A percentile compares a stretch with the other conserved stretches of the same genome.
Evolutionary conservation across 2,329 filamentous ascomycete species (phyloP).

Genomic region (Curvularia verruculosa): DNA sequence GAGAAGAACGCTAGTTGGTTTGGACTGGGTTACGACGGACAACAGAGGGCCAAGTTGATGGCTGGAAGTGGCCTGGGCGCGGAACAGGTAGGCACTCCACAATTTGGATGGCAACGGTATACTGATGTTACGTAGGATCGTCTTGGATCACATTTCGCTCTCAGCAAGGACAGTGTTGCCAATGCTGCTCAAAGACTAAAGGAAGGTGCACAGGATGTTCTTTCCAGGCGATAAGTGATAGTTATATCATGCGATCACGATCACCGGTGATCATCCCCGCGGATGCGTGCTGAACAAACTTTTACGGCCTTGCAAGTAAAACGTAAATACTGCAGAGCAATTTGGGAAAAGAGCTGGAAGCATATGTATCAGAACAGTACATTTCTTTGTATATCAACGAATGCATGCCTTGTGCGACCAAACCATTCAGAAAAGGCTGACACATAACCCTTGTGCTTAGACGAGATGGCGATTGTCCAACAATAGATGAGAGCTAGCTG

Average conservation of each 20-base stretch:
- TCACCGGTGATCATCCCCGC: background rate
- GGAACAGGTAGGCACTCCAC: conserved; percentile 38
- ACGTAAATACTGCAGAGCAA: background rate
- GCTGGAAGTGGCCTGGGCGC: conserved; percentile 40
- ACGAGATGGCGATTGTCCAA: background rate
- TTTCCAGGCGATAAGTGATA: conserved; percentile 23
- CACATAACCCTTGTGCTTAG: background rate
- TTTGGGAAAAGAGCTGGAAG: background rate
- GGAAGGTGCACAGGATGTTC: conserved; percentile 32
- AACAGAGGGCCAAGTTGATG: conserved; percentile 36
- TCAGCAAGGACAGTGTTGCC: conserved; percentile 27
- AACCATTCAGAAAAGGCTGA: background rate
- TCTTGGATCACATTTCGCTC: conserved; percentile 38
- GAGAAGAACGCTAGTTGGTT: conserved; percentile 34
- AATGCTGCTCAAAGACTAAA: conserved; percentile 37
- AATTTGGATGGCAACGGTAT: background rate
- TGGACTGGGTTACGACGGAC: conserved; percentile 42
- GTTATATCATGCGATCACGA: background rate
- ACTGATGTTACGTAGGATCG: conserved; percentile 34
- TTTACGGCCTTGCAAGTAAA: background rate
- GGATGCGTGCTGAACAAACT: background rate
- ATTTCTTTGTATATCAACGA: background rate
- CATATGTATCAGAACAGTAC: background rate
- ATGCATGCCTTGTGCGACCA: background rate
- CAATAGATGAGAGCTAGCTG: background rate